Conservation (phyloP, 768 basidiomycete species). For the Lactarius deliciosus region DNA sequence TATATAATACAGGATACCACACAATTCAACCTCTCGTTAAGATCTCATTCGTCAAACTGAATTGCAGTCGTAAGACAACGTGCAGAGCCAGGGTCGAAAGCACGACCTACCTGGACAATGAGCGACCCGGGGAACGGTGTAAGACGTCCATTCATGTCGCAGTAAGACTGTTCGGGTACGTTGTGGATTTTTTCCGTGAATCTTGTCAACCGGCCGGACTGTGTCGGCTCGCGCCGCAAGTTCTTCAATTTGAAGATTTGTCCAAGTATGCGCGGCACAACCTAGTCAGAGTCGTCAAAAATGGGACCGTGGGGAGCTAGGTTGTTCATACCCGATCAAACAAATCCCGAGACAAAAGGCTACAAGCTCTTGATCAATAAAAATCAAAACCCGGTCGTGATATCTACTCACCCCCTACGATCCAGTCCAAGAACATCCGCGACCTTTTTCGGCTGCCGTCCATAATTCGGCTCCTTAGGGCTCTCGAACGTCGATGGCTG, state of each 20-base stretch:
- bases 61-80: neutral
- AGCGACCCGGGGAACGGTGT: constrained; percentile 33
- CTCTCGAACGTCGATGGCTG: constrained; percentile 9
- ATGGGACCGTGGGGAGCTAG: neutral
- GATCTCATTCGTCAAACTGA: constrained; percentile 13
- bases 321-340: constrained; percentile 21
- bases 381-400: neutral
- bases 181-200: constrained; percentile 6
- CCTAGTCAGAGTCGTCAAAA: constrained; percentile 17
- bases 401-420: constrained; percentile 18
- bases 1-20: neutral
- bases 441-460: neutral
- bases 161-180: constrained; percentile 25
- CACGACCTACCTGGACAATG: constrained; percentile 30
- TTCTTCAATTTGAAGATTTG: constrained; percentile 29
- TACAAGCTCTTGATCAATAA: constrained; percentile 4
- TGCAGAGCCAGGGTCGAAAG: neutral
- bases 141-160: constrained; percentile 21
- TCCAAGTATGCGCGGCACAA: constrained; percentile 19
- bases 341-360: constrained; percentile 20
- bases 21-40: neutral
- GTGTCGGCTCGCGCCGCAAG: constrained; percentile 24
- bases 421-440: constrained; percentile 25
- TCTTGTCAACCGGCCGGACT: constrained; percentile 24
- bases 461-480: constrained; percentile 1